Conservation (phyloP, 2,329 filamentous ascomycete genomes). For the Penicillium nordicum region DNA sequence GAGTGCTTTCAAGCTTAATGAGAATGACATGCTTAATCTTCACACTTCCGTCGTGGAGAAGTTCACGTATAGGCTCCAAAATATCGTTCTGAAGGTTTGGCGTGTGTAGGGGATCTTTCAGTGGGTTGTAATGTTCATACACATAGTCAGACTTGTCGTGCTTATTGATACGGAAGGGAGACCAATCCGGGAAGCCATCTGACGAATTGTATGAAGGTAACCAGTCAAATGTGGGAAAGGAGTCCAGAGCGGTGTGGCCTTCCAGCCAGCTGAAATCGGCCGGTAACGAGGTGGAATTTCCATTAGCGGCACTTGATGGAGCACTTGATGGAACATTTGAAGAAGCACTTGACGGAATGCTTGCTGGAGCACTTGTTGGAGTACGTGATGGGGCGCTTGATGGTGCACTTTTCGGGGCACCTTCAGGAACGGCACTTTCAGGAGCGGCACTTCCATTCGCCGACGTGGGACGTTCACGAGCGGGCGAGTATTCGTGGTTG, state of each 20-base stretch:
- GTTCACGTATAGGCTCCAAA: conserved; percentile 10
- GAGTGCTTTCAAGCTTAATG: conserved; percentile 44
- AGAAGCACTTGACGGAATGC: too few species aligned
- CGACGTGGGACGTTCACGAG: not conserved
- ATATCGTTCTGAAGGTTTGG: conserved; percentile 16
- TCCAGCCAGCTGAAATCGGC: conserved; percentile 17
- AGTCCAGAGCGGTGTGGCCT: conserved; percentile 10
- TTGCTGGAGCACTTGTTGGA: not conserved
- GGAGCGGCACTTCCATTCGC: not conserved
- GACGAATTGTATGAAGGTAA: conserved; percentile 5
- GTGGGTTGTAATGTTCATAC: conserved; percentile 12
- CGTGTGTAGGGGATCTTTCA: conserved; percentile 14
- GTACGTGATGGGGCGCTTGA: not conserved
- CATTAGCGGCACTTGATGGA: not conserved
- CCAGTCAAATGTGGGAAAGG: conserved; percentile 17
- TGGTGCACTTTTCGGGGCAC: not conserved
- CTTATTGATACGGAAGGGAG: conserved; percentile 11
- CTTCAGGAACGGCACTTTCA: not conserved
- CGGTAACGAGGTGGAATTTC: not conserved
- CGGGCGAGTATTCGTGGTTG: not conserved
- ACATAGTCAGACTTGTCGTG: not conserved
- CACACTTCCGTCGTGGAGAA: conserved; percentile 23
- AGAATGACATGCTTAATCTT: conserved; percentile 46
- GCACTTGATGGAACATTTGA: too few species aligned
- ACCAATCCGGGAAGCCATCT: conserved; percentile 11